These are phyloP conservation scores for Aspergillus phoenicis DNA, from an alignment of 2,329 filamentous ascomycete genomes.

Conservation along the genomic window DNA sequence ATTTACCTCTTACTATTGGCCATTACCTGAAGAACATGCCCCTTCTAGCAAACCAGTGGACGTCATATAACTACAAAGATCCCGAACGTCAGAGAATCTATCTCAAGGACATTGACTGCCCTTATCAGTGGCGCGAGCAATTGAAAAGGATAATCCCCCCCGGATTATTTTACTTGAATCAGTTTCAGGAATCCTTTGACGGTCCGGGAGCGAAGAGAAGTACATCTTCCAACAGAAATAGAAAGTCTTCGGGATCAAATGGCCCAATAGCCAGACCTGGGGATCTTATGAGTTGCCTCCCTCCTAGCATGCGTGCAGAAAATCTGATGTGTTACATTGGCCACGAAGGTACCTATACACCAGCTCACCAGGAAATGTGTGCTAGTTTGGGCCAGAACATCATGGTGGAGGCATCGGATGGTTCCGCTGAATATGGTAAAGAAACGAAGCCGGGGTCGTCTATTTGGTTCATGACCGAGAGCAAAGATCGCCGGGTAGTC, in stretches of 20 bases:
- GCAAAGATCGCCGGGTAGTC: constrained; percentile 84
- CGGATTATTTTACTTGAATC: constrained; percentile 87
- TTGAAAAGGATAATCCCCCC: constrained; percentile 77
- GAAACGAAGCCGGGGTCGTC: constrained; percentile 77
- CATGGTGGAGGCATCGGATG: constrained; percentile 86
- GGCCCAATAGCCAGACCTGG: constrained; percentile 72
- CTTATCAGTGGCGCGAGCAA: constrained; percentile 79
- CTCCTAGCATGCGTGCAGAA: constrained; percentile 82
- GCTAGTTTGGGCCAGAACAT: constrained; percentile 95
- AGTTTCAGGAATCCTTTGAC: constrained; percentile 64
- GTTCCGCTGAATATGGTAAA: constrained; percentile 68
- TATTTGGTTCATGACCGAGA: constrained; percentile 99
- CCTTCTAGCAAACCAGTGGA: constrained; percentile 81
- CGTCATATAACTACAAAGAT: constrained; percentile 72
- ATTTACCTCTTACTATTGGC: constrained; percentile 81
- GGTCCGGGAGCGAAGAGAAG: constrained; percentile 56
- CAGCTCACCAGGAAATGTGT: constrained; percentile 96
- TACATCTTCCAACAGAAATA: constrained; percentile 43
- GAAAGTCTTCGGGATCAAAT: constrained; percentile 49
- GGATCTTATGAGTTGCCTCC: constrained; percentile 92
- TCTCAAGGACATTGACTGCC: constrained; percentile 96
- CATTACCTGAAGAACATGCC: constrained; percentile 91
- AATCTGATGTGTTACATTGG: constrained; percentile 99
- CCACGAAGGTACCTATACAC: constrained; percentile 95
- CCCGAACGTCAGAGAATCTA: constrained; percentile 84